Percentiles rank a stretch among this genome's conserved stretches.
These are phyloP conservation scores for Wickerhamomyces chaumierensis DNA, from an alignment of 805 yeast genomes.

Conservation along the genomic window DNA sequence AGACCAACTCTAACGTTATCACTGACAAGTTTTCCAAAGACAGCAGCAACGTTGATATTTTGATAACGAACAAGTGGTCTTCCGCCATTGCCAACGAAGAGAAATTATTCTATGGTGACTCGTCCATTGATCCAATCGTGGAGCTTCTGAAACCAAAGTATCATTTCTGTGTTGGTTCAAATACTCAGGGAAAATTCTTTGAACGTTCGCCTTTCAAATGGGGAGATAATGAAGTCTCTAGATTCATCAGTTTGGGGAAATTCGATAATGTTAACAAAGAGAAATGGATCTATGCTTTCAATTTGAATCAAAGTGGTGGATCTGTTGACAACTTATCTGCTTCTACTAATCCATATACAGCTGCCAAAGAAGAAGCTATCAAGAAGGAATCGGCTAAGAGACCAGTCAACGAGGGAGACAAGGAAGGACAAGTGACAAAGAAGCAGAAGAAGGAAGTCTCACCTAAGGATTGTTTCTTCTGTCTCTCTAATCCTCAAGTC, in stretches of 20 bases:
- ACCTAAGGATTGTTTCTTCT: slow-evolving; percentile 67
- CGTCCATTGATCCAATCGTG: slow-evolving; percentile 35
- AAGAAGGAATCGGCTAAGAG: background rate
- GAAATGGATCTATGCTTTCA: slow-evolving; percentile 77
- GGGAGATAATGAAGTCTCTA: slow-evolving; percentile 34
- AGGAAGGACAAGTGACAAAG: slow-evolving; percentile 4
- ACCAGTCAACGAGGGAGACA: slow-evolving; percentile 5
- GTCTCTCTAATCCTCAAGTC: slow-evolving; percentile 67
- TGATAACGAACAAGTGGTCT: slow-evolving; percentile 57
- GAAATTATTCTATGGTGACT: slow-evolving; percentile 33
- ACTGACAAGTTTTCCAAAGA: slow-evolving; percentile 10
- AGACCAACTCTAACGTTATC: slow-evolving; percentile 18
- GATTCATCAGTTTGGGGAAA: slow-evolving; percentile 56
- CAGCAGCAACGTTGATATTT: slow-evolving; percentile 32
- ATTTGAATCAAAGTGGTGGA: slow-evolving; percentile 21
- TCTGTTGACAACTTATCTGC: slow-evolving; percentile 16
- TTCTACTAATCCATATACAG: slow-evolving; percentile 22
- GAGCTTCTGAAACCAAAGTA: slow-evolving; percentile 45
- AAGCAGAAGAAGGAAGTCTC: slow-evolving; percentile 27
- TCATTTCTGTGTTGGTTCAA: slow-evolving; percentile 49
- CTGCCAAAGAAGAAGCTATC: background rate
- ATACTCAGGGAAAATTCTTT: slow-evolving; percentile 30
- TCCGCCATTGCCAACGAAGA: slow-evolving; percentile 33
- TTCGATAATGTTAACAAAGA: slow-evolving; percentile 31
- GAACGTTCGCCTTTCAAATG: slow-evolving; percentile 52